A percentile compares a stretch with the other conserved stretches of the same genome.
Evolutionary conservation across 1,284 basidiomycete species (phyloP).

Genomic region (Cerioporus squamosus): DNA sequence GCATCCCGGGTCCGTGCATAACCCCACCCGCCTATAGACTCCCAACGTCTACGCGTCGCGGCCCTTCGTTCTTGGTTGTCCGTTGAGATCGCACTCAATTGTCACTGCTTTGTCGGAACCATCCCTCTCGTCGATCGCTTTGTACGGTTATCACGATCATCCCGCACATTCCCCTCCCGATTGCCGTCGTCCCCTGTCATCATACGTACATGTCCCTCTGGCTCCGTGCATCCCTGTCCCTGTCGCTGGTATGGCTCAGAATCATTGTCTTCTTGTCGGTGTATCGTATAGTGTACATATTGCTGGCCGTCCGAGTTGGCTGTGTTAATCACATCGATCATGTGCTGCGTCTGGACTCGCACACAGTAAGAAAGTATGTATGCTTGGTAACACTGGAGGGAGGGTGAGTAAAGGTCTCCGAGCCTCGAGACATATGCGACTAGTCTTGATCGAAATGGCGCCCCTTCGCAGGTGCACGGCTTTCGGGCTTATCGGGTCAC

Average conservation of each 20-base stretch:
- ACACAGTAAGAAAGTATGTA: too few relatives aligned
- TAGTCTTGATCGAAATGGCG: too few relatives aligned
- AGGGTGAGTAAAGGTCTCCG: too few relatives aligned
- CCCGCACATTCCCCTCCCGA: background rate
- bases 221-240: too few relatives aligned
- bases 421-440: too few relatives aligned
- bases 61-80: too few relatives aligned
- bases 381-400: too few relatives aligned
- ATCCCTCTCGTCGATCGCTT: background rate
- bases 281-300: conserved; percentile 6
- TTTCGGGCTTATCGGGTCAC: too few relatives aligned
- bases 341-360: background rate
- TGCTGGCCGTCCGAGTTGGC: background rate
- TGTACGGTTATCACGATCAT: background rate
- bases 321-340: background rate
- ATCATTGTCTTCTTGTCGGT: background rate
- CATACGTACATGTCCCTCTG: too few relatives aligned
- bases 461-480: too few relatives aligned
- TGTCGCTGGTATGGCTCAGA: background rate
- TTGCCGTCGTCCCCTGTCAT: background rate
- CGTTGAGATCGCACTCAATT: background rate
- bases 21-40: background rate
- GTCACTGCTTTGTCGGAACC: background rate
- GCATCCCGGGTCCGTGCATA: too few relatives aligned
- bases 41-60: too few relatives aligned